Base-by-base conservation (phyloP, 2,329 filamentous ascomycete species). In the Moelleriella libera region DNA sequence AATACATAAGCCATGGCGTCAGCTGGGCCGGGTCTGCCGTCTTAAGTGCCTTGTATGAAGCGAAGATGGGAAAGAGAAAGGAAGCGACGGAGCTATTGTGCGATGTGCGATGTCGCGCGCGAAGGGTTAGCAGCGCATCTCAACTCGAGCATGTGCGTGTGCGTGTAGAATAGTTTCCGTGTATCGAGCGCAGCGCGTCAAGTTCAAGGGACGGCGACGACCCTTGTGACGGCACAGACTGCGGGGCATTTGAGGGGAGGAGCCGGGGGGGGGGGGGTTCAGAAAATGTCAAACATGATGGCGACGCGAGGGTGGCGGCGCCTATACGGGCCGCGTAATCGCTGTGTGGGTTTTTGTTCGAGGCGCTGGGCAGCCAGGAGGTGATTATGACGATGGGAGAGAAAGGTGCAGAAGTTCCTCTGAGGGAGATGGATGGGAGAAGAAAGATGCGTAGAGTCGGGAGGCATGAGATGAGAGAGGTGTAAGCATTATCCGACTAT, bases 1-100 rank as follows among this genome's bases (percentile, higher is more conserved):
- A 98, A 76, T 97, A 98, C 85, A 97, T 97, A 55, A 97, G 78
- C 92, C 92, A 98, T 82, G 90, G 90, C 53, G 87, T 87, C 50
- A 96, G 76, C 61, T 94, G 82, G 39, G 87, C 83, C 2, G 89
- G 88, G 64, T 96, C 87, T 46, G 85, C 84, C 12, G 88, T 89
- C 68, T 92, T 90, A 60, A 98, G 83, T 45, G 92, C 90, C 73
- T 97, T 97, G 76, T 96, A 97, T 53, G 90, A 95, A 55, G 90
- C 89, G 69, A 95, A 97, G 53, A 96, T 80, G 46, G 92, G 92
- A 63, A 97, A 94, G 61, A 96, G 80, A 61, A 94, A 88, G 48
- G 89, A 94, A 50, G 85, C 82, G 63, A 90, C 67, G 53, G 87
- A 90, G 62, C 88, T 94, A n/a, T n/a, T n/a, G n/a, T n/a, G n/a